Percentiles rank a stretch among this genome's conserved stretches.
Evolutionary conservation across 2,329 filamentous ascomycete species (phyloP).

Genomic region (Leptographium lundbergii): DNA sequence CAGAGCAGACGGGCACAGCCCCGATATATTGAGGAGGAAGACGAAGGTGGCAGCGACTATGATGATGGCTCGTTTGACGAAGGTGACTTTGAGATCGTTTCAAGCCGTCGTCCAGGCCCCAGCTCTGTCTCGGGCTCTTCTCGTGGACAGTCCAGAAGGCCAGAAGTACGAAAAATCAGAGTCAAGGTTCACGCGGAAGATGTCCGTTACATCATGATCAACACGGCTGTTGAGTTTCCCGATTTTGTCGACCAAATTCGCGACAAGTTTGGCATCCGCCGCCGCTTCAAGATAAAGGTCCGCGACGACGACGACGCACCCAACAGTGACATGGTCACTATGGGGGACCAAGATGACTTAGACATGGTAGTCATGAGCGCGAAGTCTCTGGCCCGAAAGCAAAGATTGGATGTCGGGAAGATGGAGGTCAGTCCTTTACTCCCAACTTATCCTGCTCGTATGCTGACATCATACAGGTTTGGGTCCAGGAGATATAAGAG

Average conservation of each 20-base stretch:
- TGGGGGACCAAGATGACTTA: constrained; percentile 92
- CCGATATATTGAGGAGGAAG: constrained; percentile 67
- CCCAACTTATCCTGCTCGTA: not conserved
- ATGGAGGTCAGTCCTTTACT: constrained; percentile 64
- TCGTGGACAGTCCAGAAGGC: constrained; percentile 43
- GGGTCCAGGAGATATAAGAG: constrained; percentile 20
- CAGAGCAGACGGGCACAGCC: constrained; percentile 27
- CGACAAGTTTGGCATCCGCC: constrained; percentile 70
- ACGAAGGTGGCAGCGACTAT: constrained; percentile 61
- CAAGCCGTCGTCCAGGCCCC: constrained; percentile 33
- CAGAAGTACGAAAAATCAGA: constrained; percentile 65
- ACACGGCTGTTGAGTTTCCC: constrained; percentile 55
- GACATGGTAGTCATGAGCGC: constrained; percentile 71
- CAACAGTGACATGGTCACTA: constrained; percentile 81
- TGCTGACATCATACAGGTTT: constrained; percentile 15
- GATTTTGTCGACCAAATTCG: constrained; percentile 70
- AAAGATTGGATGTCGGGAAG: constrained; percentile 75
- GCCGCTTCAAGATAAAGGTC: constrained; percentile 80
- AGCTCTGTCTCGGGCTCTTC: constrained; percentile 34
- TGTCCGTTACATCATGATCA: constrained; percentile 84
- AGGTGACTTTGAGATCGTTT: constrained; percentile 69
- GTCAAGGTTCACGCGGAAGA: constrained; percentile 90
- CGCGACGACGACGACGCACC: constrained; percentile 70
- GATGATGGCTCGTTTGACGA: constrained; percentile 61
- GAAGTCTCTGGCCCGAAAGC: constrained; percentile 55